A percentile compares a stretch with the other conserved stretches of the same genome.
These are phyloP conservation scores for Lantana camara DNA, from an alignment of 257 asterid species.

Conservation along the genomic window DNA sequence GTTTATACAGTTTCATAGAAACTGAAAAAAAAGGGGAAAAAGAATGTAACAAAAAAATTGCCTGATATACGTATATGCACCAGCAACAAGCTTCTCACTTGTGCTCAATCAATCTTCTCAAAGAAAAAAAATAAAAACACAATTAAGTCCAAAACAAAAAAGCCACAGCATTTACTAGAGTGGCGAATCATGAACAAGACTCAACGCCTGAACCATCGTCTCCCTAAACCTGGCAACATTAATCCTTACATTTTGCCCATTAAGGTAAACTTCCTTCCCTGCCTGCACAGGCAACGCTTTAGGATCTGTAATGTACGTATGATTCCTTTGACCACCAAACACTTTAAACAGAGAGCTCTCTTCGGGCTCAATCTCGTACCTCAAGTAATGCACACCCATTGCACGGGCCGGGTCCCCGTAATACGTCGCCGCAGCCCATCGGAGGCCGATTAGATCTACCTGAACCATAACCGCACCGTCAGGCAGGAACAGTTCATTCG, in stretches of 20 bases:
- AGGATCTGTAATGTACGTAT: conserved; percentile 58
- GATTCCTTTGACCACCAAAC: conserved; percentile 47
- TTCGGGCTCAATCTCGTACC: conserved; percentile 64
- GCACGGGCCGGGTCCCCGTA: conserved; percentile 63
- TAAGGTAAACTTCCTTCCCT: conserved; percentile 67
- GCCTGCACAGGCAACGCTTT: conserved; percentile 34
- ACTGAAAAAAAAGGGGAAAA: neutral
- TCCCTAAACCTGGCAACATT: conserved; percentile 49
- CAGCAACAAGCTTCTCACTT: conserved; percentile 4
- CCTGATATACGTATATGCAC: neutral
- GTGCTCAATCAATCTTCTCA: neutral
- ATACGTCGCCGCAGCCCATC: conserved; percentile 81
- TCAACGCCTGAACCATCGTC: conserved; percentile 56
- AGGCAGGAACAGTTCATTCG: conserved; percentile 76
- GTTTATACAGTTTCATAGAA: neutral
- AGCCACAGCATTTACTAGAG: neutral
- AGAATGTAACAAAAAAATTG: no score
- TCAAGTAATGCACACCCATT: conserved; percentile 64
- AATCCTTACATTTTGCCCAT: conserved; percentile 54
- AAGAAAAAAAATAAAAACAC: neutral
- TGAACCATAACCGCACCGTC: conserved; percentile 79
- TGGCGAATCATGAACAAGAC: conserved; percentile 36
- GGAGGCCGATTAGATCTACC: conserved; percentile 72
- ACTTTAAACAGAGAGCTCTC: conserved; percentile 76
- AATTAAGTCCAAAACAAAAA: neutral